phyloP scores from a whole-genome alignment of 2,329 filamentous ascomycete genomes.

The Penicillium sp. region DNA sequence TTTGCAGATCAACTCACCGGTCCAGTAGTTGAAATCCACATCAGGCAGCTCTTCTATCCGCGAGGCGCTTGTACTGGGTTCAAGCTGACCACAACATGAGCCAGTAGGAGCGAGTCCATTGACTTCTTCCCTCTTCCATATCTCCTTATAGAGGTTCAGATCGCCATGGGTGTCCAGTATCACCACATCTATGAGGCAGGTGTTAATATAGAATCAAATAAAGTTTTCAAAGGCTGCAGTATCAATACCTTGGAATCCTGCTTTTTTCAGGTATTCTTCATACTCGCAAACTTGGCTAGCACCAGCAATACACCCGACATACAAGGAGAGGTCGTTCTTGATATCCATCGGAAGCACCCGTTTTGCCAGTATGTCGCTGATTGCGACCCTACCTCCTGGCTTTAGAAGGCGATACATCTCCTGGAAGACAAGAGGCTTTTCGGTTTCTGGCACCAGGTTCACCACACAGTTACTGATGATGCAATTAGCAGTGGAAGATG shows the following conservation, averaged over 20 bases:
- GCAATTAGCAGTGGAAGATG: conserved; percentile 48
- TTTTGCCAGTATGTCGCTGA: conserved; percentile 59
- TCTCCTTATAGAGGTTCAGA: neutral
- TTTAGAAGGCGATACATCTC: conserved; percentile 61
- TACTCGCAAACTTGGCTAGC: conserved; percentile 56
- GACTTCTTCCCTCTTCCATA: neutral
- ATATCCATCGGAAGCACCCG: conserved; percentile 2
- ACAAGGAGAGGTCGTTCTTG: conserved; percentile 38
- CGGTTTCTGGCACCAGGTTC: conserved; percentile 55
- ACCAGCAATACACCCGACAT: conserved; percentile 62
- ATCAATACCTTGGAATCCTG: conserved; percentile 51
- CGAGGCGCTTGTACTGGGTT: neutral
- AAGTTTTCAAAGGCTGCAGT: too few species aligned
- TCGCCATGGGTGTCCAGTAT: neutral
- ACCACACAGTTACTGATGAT: conserved; percentile 66
- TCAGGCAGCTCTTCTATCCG: neutral
- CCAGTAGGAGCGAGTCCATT: neutral
- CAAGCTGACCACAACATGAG: neutral
- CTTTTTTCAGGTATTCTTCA: conserved; percentile 50
- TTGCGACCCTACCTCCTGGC: conserved; percentile 57
- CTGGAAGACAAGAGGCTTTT: conserved; percentile 56
- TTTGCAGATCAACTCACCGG: neutral
- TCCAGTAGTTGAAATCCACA: neutral
- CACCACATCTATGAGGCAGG: too few species aligned
- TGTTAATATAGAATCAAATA: too few species aligned